Percentiles rank a stretch among this genome's conserved stretches.
Evolutionary conservation across 2,329 filamentous ascomycete genomes (phyloP).

Genomic region (Sporothrix euskadiensis): DNA sequence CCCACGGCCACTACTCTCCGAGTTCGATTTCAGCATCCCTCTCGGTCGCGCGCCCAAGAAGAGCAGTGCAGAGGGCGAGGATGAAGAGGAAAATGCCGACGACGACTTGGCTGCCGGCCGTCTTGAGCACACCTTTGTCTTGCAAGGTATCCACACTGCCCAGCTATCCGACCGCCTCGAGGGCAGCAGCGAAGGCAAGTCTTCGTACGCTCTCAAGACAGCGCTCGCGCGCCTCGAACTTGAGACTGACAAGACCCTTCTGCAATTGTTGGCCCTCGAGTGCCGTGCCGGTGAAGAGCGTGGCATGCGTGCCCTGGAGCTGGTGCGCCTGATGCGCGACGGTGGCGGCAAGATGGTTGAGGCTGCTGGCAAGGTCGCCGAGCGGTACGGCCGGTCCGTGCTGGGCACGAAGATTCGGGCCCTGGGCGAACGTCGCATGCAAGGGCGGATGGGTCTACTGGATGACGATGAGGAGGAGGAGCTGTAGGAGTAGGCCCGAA

Average conservation of each 20-base stretch:
- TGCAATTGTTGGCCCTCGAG: slow-evolving; percentile 86
- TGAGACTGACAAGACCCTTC: slow-evolving; percentile 83
- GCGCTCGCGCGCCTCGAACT: slow-evolving; percentile 72
- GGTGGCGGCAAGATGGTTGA: slow-evolving; percentile 85
- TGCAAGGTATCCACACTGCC: slow-evolving; percentile 68
- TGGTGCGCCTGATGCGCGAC: slow-evolving; percentile 84
- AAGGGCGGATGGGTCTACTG: slow-evolving; percentile 24
- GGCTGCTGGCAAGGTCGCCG: slow-evolving; percentile 84
- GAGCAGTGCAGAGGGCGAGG: slow-evolving; percentile 38
- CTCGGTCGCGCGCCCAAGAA: slow-evolving; percentile 54
- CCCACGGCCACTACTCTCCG: slow-evolving; percentile 81
- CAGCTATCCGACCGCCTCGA: slow-evolving; percentile 75
- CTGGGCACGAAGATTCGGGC: slow-evolving; percentile 90
- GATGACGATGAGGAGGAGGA: slow-evolving; percentile 37
- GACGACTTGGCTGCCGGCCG: slow-evolving; percentile 54
- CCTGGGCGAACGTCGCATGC: slow-evolving; percentile 68
- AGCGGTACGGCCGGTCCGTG: slow-evolving; percentile 76
- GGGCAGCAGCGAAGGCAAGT: slow-evolving; percentile 52
- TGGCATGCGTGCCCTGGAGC: slow-evolving; percentile 91
- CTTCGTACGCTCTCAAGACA: slow-evolving; percentile 63
- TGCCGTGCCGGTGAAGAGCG: slow-evolving; percentile 90
- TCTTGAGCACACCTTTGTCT: slow-evolving; percentile 80
- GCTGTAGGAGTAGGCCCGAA: slow-evolving; percentile 19
- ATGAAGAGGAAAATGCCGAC: slow-evolving; percentile 39
- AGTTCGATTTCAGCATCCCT: slow-evolving; percentile 90